Conservation (phyloP, 805 yeast genomes). For the Candida orba region DNA sequence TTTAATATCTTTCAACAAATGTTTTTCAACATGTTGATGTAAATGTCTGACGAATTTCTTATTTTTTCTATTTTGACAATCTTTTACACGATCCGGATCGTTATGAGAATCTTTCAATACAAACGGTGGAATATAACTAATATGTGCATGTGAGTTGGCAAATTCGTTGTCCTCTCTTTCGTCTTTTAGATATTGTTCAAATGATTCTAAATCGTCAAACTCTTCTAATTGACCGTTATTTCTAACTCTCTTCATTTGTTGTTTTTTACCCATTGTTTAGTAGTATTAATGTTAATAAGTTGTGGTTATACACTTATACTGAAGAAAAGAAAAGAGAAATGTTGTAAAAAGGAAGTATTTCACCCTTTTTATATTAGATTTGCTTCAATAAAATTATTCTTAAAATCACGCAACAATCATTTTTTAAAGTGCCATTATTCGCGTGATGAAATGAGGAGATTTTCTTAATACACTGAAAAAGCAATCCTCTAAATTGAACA, state of each 20-base stretch:
- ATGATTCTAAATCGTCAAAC: constrained; percentile 57
- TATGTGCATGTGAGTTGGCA: constrained; percentile 59
- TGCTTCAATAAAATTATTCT: no score
- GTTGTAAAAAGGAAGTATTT: no score
- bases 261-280: constrained; percentile 15
- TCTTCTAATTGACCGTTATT: constrained; percentile 22
- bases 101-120: constrained; percentile 58
- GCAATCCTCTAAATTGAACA: no score
- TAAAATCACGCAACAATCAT: no score
- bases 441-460: constrained; percentile 1
- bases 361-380: no score
- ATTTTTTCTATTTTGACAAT: constrained; percentile 64
- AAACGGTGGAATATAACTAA: constrained; percentile 69
- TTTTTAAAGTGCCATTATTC: background rate
- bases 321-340: no score
- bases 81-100: constrained; percentile 64
- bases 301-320: no score
- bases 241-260: constrained; percentile 16
- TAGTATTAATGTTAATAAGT: no score
- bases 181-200: constrained; percentile 58
- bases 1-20: constrained; percentile 58
- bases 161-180: constrained; percentile 74
- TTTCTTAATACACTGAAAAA: background rate
- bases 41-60: constrained; percentile 66
- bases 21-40: constrained; percentile 69